These are phyloP conservation scores for Panicum hallii DNA, from an alignment of 202 grass and related monocot species.

Conservation along the genomic window DNA sequence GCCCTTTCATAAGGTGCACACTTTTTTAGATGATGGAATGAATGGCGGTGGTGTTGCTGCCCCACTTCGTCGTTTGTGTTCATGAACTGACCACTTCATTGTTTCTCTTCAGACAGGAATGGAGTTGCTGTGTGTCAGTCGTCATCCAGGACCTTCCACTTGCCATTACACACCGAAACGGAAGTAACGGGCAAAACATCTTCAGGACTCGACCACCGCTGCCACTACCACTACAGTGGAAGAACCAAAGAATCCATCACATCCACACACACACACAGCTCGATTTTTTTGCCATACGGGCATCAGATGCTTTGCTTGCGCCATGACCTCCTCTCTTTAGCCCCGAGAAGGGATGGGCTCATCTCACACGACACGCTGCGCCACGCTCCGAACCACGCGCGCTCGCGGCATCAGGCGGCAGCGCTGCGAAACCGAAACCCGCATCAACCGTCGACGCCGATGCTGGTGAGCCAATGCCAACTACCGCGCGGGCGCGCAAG, in stretches of 20 bases:
- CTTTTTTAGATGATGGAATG: no score
- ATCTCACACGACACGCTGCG: background rate
- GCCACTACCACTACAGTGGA: background rate
- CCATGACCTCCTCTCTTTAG: background rate
- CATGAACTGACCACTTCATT: background rate
- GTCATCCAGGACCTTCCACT: no score
- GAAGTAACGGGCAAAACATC: background rate
- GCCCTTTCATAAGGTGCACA: background rate
- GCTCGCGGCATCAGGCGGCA: background rate
- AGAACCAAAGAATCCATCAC: background rate
- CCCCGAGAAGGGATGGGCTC: background rate
- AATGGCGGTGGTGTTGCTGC: no score
- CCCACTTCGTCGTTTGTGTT: background rate
- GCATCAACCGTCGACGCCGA: conserved; percentile 23
- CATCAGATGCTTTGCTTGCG: conserved; percentile 45
- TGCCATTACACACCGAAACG: background rate
- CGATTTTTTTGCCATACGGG: conserved; percentile 6
- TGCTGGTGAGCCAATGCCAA: conserved; percentile 17
- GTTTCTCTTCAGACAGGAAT: no score
- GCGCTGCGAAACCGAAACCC: background rate
- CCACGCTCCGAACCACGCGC: background rate
- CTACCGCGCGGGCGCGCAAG: conserved; percentile 3
- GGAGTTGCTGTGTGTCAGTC: no score
- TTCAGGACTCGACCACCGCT: background rate
- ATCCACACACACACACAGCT: background rate